Base-by-base conservation (phyloP, 768 basidiomycete genomes). In the Boletus rufocinnamomeus region DNA sequence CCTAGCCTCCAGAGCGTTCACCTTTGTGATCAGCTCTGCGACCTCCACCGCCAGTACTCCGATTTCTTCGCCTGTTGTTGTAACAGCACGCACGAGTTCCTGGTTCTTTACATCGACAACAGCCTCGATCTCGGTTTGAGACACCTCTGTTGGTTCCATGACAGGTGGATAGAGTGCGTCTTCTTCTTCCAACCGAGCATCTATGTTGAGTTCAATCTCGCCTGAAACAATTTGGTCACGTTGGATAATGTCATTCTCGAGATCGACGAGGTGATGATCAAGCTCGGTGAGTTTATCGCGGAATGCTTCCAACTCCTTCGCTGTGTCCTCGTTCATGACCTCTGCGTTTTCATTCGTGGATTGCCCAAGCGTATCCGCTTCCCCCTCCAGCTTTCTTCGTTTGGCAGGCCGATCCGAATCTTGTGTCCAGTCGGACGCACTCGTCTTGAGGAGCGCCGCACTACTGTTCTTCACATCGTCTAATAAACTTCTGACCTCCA, bases 171-270 rank as follows among this genome's bases (percentile, higher is more conserved):
- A 70, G 21, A 74, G 58, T 13, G 53, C 58, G 5, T 54, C 63
- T 40, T 69, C 65, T 38, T 69, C 72, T 46, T 69, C 63, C 19
- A 76, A 43, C 49, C 71, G 69, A 40, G 66, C 64, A 17, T 67
- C 64, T 37, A 77, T 61, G 34, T 60, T 59, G 56, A 65, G 59
- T n/a, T 74, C 70, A 28, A 77, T 65, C 54, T 74, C 65, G 21
- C 67, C 64, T 5, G 66, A 61, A 34, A 77, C 19, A 35, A 69
- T 56, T 27, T 49, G 41, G 53, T 77, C 67, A 54, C 71, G 72
- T 59, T 78, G 77, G 4, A 58, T 63, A 23, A 78, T 61, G 46
- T 74, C 71, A 54, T 78, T 77, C 59, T 75, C 66, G 27, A 79
- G 63, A 21, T 76, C 73, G 27, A 58, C 4, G 37, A 79, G 54